Base-by-base conservation (phyloP, 495 filamentous ascomycete genomes). In the Sordaria brevicollis region DNA sequence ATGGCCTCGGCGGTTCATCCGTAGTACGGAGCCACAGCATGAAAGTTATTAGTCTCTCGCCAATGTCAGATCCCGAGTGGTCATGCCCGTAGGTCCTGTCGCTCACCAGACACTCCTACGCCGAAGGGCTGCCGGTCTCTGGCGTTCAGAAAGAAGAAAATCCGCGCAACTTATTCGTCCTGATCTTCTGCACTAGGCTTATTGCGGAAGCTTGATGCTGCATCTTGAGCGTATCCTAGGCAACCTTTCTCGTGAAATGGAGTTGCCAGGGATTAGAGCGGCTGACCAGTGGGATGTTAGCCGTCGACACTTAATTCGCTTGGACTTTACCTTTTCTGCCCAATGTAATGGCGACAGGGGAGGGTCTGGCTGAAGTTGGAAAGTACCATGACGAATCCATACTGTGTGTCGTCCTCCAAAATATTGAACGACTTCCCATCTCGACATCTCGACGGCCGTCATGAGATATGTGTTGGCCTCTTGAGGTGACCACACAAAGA, bases 321-420 rank as follows among this genome's bases (percentile, higher is more conserved):
- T 75, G 75, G 76, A 68, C 74, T 76, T 68, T 67, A 67, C 67
- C 75, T 75, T 81, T 81, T 78, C 78, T 81, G 77, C 71, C 80
- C 79, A 82, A 81, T 81, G 73, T 78, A 82, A 81, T 81, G 73
- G 74, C 71, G 73, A 75, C 75, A 78, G 74, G 77, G 75, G 74
- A 74, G 70, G 74, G 72, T 74, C 76, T 72, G 68, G 68, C 67
- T 73, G 71, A 74, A 77, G 69, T 76, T 78, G 76, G 73, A 79
- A 79, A 81, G 74, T 80, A 72, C 73, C 80, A 81, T 81, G 73
- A 71, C 38, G 74, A 70, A 70, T 70, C 73, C 62, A 73, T 66
- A 38, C 71, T 70, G 66, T 39, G 43, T 71, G 71, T 73, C 73
- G 71, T 74, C 67, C 65, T 65, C 69, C 68, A 69, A 21, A 29